These are phyloP conservation scores for Tricholoma bakamatsutake DNA, from an alignment of 768 basidiomycete genomes.

Conservation along the genomic window DNA sequence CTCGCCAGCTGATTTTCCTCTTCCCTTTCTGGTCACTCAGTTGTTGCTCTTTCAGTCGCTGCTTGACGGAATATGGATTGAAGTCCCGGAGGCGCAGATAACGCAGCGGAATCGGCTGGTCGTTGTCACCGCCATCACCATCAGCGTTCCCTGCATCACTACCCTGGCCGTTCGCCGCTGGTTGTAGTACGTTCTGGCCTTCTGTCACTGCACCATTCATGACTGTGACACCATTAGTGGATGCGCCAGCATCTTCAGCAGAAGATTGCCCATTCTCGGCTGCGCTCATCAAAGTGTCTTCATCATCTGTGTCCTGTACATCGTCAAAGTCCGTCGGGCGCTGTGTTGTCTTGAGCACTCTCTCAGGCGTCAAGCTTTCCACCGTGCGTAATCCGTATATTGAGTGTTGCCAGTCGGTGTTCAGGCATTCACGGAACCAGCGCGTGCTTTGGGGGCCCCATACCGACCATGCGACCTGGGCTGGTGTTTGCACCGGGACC, in stretches of 20 bases:
- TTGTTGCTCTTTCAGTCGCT: constrained; percentile 9
- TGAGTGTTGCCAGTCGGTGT: constrained; percentile 52
- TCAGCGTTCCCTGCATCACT: not conserved
- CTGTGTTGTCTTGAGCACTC: not conserved
- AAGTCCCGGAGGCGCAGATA: constrained; percentile 32
- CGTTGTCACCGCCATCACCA: not conserved
- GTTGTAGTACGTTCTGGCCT: not conserved
- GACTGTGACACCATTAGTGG: not conserved
- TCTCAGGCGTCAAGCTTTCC: constrained; percentile 30
- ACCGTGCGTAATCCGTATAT: constrained; percentile 46
- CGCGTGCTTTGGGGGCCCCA: constrained; percentile 50
- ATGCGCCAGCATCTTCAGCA: not conserved
- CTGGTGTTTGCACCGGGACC: not conserved
- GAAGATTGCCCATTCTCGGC: not conserved
- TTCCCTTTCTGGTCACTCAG: constrained; percentile 21
- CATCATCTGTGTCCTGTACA: not conserved
- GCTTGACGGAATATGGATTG: constrained; percentile 27
- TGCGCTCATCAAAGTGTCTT: not conserved
- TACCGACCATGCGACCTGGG: constrained; percentile 36
- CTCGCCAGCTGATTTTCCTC: constrained; percentile 22
- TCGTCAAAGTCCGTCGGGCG: not conserved
- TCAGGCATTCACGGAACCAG: constrained; percentile 46
- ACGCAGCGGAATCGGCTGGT: constrained; percentile 9
- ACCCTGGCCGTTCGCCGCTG: not conserved
- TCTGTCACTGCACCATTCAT: not conserved